A percentile compares a stretch with the other conserved stretches of the same genome.
Evolutionary conservation across 495 filamentous ascomycete genomes (phyloP).

Genomic region (Xylaria scruposa): DNA sequence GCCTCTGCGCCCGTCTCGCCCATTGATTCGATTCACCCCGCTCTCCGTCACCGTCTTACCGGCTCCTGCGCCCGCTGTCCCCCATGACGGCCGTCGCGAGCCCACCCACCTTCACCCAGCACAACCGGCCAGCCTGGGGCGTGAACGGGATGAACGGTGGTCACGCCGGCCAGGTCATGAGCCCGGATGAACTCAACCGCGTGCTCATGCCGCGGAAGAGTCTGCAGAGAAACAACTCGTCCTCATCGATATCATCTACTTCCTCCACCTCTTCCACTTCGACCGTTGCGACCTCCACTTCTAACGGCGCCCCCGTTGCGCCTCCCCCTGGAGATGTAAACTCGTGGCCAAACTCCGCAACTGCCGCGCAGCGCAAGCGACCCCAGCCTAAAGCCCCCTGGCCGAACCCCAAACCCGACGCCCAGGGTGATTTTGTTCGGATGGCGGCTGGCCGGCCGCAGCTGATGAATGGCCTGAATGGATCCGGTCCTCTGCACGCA

Average conservation of each 20-base stretch:
- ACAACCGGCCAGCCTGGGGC: constrained; percentile 69
- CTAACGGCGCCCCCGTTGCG: constrained; percentile 53
- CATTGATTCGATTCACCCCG: constrained; percentile 26
- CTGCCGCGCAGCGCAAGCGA: constrained; percentile 67
- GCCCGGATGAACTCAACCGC: constrained; percentile 82
- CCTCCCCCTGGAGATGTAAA: constrained; percentile 47
- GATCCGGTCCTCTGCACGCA: constrained; percentile 76
- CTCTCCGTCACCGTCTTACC: constrained; percentile 36
- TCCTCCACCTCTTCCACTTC: constrained; percentile 69
- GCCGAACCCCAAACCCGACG: constrained; percentile 61
- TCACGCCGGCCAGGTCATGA: constrained; percentile 74
- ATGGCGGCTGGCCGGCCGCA: constrained; percentile 49
- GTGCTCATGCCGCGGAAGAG: constrained; percentile 89
- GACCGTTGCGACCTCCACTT: constrained; percentile 54
- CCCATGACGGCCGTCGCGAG: constrained; percentile 97
- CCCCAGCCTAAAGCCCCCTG: constrained; percentile 68
- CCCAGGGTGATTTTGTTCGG: constrained; percentile 53
- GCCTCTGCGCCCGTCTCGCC: constrained; percentile 30
- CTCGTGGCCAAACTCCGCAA: constrained; percentile 55
- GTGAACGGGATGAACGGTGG: constrained; percentile 78
- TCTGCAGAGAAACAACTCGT: constrained; percentile 84
- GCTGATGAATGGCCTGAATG: constrained; percentile 61
- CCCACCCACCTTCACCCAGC: constrained; percentile 83
- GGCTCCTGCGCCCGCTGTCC: constrained; percentile 36
- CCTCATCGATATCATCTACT: constrained; percentile 78